phyloP scores from a whole-genome alignment of 177 flowering plant species.

The Telopea speciosissima region DNA sequence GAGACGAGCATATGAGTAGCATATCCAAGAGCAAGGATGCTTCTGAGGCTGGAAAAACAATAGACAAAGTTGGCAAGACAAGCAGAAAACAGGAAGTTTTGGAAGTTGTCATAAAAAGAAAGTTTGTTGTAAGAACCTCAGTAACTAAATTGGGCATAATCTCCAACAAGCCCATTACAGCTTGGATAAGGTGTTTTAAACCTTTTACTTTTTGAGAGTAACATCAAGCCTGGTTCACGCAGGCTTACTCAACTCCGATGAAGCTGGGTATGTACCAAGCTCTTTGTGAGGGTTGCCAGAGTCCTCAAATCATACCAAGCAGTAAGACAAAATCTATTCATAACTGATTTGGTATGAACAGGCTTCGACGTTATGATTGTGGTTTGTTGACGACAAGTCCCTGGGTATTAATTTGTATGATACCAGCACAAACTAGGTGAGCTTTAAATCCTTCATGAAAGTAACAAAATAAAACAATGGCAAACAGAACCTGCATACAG shows the following conservation, averaged over 20 bases:
- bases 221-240: neutral
- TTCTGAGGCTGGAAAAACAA: slow-evolving; percentile 32
- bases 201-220: neutral
- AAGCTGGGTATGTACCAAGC: neutral
- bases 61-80: slow-evolving; percentile 1
- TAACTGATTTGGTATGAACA: neutral
- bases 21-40: slow-evolving; percentile 32
- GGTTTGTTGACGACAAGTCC: neutral
- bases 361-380: neutral
- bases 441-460: neutral
- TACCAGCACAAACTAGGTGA: neutral
- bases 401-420: neutral
- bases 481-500: neutral
- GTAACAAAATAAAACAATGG: neutral
- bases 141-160: neutral
- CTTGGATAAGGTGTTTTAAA: neutral
- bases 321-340: neutral
- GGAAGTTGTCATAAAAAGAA: slow-evolving; percentile 4
- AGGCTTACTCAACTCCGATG: neutral
- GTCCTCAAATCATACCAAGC: neutral
- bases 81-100: neutral
- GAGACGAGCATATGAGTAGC: slow-evolving; percentile 73
- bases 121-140: neutral
- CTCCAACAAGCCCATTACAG: neutral
- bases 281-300: neutral